Evolutionary conservation across 2,329 filamentous ascomycete genomes (phyloP).

Genomic region (Podosphaera xanthii): DNA sequence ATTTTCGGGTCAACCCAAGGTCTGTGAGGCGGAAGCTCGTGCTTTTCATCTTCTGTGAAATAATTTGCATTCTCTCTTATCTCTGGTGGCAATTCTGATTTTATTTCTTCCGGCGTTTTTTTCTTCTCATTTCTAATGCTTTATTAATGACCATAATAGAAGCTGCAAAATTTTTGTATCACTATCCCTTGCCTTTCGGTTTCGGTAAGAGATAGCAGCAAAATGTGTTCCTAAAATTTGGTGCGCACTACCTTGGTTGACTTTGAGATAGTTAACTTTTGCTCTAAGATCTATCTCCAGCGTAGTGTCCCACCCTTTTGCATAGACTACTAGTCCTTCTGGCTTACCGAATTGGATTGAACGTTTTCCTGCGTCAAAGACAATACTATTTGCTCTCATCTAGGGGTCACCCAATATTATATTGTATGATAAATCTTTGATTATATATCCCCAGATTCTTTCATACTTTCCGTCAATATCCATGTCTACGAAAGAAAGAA

Average conservation of each 20-base stretch:
- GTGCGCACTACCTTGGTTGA: not conserved
- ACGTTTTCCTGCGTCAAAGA: not conserved
- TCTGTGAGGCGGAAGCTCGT: not conserved
- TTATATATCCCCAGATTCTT: not conserved
- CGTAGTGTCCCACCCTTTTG: not conserved
- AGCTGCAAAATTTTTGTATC: not conserved
- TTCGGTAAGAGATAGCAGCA: not conserved
- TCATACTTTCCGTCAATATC: not conserved
- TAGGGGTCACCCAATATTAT: not conserved
- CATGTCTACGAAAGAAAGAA: not conserved
- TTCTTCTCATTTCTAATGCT: not conserved
- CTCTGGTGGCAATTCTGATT: not conserved
- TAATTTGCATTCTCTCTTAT: not conserved
- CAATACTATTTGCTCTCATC: not conserved
- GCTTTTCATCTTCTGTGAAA: not conserved
- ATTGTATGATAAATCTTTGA: not conserved
- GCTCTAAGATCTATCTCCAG: not conserved
- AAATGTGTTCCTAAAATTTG: not conserved
- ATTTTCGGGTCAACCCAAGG: too few relatives aligned
- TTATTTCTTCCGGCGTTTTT: not conserved
- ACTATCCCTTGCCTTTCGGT: not conserved
- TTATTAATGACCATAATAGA: not conserved
- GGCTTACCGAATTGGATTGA: not conserved
- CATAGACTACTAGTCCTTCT: not conserved
- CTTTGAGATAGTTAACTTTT: not conserved